These are phyloP conservation scores for Chenopodium berlandieri DNA, from an alignment of 148 eudicot species.

Conservation along the genomic window DNA sequence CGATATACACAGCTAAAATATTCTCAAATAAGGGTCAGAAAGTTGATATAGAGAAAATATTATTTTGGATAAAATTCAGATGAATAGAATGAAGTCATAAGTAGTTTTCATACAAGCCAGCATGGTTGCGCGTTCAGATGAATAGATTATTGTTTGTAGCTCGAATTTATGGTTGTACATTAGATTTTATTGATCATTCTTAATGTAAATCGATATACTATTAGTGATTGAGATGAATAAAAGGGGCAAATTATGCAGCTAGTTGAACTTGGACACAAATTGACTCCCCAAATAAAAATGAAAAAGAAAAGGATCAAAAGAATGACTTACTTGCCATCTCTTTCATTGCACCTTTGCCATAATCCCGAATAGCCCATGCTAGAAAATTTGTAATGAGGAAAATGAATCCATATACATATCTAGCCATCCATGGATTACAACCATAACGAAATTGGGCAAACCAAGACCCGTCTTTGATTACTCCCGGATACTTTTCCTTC, in stretches of 20 bases:
- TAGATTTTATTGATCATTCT: not conserved
- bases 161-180: not conserved
- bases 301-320: not conserved
- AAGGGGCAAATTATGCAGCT: not conserved
- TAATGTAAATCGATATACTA: not conserved
- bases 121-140: not conserved
- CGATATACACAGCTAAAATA: not conserved
- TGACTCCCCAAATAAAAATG: not conserved
- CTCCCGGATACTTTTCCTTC: conserved; percentile 47
- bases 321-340: conserved; percentile 56
- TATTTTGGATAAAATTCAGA: not conserved
- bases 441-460: conserved; percentile 64
- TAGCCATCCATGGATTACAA: conserved; percentile 88
- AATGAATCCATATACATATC: conserved; percentile 75
- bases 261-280: not conserved
- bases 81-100: not conserved
- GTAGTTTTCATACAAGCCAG: not conserved
- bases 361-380: conserved; percentile 88
- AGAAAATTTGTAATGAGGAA: conserved; percentile 73
- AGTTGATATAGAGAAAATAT: too few relatives aligned
- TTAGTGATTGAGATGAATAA: not conserved
- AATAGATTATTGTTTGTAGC: not conserved
- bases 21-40: not conserved
- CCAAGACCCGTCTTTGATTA: conserved; percentile 57
- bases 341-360: conserved; percentile 49